Evolutionary conservation across 2,329 filamentous ascomycete genomes (phyloP).

Genomic region (Magnaporthiopsis rhizophila): DNA sequence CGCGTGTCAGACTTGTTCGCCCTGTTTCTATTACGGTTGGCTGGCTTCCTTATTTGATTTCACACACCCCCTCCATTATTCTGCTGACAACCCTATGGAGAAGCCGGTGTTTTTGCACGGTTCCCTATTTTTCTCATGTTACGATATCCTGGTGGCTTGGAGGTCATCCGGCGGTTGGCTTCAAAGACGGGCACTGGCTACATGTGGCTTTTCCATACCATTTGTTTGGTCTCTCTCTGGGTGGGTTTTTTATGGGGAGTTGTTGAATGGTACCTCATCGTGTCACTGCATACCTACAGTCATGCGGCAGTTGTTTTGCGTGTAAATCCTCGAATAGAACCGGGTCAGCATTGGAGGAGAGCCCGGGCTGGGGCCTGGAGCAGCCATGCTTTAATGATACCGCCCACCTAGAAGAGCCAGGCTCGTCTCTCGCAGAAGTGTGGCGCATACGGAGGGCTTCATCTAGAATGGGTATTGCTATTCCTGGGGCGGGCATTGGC

Average conservation of each 20-base stretch:
- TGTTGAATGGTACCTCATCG: background rate
- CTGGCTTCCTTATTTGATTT: background rate
- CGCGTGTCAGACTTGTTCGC: background rate
- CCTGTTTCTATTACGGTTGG: background rate
- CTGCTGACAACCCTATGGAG: background rate
- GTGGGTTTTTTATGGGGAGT: background rate
- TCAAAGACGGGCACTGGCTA: background rate
- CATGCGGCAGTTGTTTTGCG: too few relatives aligned
- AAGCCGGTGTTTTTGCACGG: background rate
- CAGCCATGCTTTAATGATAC: background rate
- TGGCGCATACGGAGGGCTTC: too few relatives aligned
- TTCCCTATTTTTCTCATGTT: background rate
- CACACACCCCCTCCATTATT: background rate
- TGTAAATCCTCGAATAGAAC: background rate
- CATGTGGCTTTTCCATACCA: background rate
- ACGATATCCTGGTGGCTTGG: background rate
- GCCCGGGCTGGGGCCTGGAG: background rate
- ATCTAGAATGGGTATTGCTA: too few relatives aligned
- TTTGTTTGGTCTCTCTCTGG: background rate
- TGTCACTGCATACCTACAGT: too few relatives aligned
- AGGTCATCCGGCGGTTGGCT: background rate
- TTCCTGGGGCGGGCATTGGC: too few relatives aligned
- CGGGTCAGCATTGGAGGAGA: background rate
- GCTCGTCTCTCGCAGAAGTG: background rate
- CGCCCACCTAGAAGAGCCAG: background rate